Percentiles rank a stretch among this genome's conserved stretches.
Evolutionary conservation across 768 basidiomycete genomes (phyloP).

Genomic region (Suillus subalutaceus): DNA sequence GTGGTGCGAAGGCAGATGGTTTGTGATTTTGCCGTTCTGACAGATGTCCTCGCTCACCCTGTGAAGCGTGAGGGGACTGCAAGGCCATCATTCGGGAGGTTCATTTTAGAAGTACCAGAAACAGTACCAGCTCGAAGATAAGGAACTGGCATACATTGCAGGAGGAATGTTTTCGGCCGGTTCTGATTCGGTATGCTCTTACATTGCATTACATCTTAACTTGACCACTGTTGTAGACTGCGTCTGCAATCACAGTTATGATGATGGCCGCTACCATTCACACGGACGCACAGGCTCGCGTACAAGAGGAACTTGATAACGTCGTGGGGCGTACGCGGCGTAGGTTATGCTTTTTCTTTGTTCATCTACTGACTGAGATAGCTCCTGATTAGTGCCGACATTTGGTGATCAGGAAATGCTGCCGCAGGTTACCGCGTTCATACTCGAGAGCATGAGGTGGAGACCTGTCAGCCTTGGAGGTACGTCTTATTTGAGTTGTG

Average conservation of each 20-base stretch:
- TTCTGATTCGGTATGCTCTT: conserved; percentile 38
- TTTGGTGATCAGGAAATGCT: conserved; percentile 38
- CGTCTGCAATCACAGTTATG: conserved; percentile 53
- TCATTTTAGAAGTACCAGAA: conserved; percentile 40
- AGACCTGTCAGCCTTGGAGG: conserved; percentile 38
- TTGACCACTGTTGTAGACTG: conserved; percentile 26
- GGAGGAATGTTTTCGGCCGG: conserved; percentile 49
- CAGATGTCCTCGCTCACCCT: neutral
- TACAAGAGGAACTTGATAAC: conserved; percentile 55
- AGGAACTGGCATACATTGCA: conserved; percentile 42
- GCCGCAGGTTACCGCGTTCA: conserved; percentile 39
- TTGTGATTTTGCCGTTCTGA: neutral
- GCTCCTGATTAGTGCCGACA: conserved; percentile 34
- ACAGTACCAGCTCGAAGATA: conserved; percentile 33
- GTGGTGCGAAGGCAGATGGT: conserved; percentile 34
- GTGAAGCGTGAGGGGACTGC: conserved; percentile 29
- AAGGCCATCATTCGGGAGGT: conserved; percentile 37
- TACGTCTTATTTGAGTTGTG: conserved; percentile 5
- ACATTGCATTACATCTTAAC: neutral
- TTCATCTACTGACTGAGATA: neutral
- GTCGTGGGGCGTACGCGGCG: conserved; percentile 46
- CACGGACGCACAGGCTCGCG: conserved; percentile 48
- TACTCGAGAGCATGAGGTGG: conserved; percentile 41
- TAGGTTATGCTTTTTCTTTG: conserved; percentile 9
- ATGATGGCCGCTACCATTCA: conserved; percentile 58